Base-by-base conservation (phyloP, 2,329 filamentous ascomycete genomes). In the Hypoxylon sp. region DNA sequence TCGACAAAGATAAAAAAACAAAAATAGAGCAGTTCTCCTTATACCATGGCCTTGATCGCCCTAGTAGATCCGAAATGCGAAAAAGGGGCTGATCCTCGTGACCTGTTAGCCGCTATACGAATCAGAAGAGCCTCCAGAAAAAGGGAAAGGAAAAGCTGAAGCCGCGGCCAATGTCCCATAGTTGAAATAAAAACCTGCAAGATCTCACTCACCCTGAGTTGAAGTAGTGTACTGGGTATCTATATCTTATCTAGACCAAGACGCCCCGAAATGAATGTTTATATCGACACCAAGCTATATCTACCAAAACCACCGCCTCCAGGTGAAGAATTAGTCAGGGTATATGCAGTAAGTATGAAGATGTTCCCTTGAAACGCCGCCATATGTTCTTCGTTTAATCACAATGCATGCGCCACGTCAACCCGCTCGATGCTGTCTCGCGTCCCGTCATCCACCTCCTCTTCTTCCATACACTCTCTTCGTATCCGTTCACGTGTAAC, bases 401-500 rank as follows among this genome's bases (percentile, higher is more conserved):
- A 60, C 42, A 60, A 18, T 3, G 48, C 56, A 29, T 58, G 55
- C 17, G 56, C 52, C 20, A 62, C 46, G 23, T 58, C 65, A 21
- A 47, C 54, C 17, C 53, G 52, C 10, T 60, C 63, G 21, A 56
- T 29, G 47, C 43, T 58, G 11, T 57, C 58, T 20, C 41, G 47
- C 18, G 48, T 56, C 20, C 51, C 59, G 21, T 64, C 55, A 8
- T 61, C 63, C 4, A 38, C 47, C n/a, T 64, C 65, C 20, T 50
- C 60, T 24, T 60, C 57, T 9, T 49, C 61, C 29, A 56, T 51
- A 23, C 53, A 47, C 35, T 76, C 73, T 58, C 69, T 69, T 47
- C 69, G 73, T 37, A 86, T 64, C 26, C 76, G 73, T 58, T 76
- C 74, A 38, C 69, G 72, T 6, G 84, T 74, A 0, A 61, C 71